Percentiles rank a stretch among this genome's conserved stretches.
These are phyloP conservation scores for Lipomyces japonicus DNA, from an alignment of 805 yeast species.

Conservation along the genomic window DNA sequence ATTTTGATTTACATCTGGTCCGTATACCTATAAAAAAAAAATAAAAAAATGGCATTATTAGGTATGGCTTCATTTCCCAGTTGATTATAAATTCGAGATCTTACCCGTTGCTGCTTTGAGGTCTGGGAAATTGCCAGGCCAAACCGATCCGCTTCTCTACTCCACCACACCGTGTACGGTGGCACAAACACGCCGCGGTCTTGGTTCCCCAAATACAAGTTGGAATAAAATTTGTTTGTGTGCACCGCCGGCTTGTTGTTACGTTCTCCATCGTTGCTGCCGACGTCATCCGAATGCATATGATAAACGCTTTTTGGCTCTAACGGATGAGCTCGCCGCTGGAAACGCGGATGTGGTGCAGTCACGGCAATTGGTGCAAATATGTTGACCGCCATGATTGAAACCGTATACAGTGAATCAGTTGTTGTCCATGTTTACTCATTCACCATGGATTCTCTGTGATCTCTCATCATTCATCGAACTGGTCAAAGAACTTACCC, in stretches of 20 bases:
- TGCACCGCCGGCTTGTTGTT: conserved; percentile 42
- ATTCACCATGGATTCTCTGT: no score
- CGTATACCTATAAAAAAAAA: conserved; percentile 35
- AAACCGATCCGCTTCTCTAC: conserved; percentile 47
- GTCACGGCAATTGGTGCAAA: conserved; percentile 23
- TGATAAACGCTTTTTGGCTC: conserved; percentile 15
- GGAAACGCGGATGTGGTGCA: conserved; percentile 22
- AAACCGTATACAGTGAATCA: not conserved
- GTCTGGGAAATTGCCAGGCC: conserved; percentile 59
- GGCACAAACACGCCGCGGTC: conserved; percentile 55
- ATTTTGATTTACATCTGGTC: conserved; percentile 43
- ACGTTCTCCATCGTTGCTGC: not conserved
- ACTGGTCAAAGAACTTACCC: no score
- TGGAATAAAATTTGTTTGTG: conserved; percentile 75
- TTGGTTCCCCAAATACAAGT: conserved; percentile 57
- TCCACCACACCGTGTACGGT: conserved; percentile 65
- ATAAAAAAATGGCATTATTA: not conserved
- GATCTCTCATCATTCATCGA: no score
- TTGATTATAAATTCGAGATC: conserved; percentile 35
- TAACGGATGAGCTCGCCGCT: conserved; percentile 18
- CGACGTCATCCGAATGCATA: conserved; percentile 1
- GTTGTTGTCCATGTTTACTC: no score
- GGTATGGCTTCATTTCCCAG: not conserved
- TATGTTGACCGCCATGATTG: conserved; percentile 14
- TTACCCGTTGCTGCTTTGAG: conserved; percentile 40